phyloP scores from a whole-genome alignment of 2,329 filamentous ascomycete genomes.

The Phyllosticta capitalensis region DNA sequence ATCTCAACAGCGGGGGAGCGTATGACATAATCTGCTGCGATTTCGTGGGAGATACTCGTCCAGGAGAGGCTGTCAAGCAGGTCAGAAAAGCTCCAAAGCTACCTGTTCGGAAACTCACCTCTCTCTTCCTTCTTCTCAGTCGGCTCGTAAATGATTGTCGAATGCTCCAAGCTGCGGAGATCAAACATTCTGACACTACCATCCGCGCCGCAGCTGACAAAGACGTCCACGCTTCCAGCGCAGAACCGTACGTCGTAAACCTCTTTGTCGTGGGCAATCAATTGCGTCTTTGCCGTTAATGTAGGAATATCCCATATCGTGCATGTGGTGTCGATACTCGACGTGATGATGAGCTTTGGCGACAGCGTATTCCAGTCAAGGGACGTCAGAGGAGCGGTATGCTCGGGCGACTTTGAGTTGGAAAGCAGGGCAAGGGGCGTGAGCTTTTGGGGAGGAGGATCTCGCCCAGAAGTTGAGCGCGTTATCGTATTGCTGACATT shows the following conservation, averaged over 20 bases:
- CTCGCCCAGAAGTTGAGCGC: conserved; percentile 52
- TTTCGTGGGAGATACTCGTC: conserved; percentile 59
- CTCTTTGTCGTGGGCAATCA: conserved; percentile 98
- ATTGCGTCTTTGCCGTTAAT: conserved; percentile 90
- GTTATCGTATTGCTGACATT: conserved; percentile 63
- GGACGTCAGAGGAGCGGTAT: conserved; percentile 91
- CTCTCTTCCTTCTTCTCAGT: conserved; percentile 61
- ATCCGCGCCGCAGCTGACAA: conserved; percentile 94
- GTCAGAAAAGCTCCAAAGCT: conserved; percentile 7
- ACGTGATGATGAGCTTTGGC: conserved; percentile 89
- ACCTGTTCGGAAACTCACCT: conserved; percentile 21
- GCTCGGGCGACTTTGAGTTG: conserved; percentile 96
- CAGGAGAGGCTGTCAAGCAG: conserved; percentile 31
- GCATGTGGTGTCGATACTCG: conserved; percentile 96
- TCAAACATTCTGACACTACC: conserved; percentile 99
- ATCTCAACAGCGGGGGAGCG: conserved; percentile 59
- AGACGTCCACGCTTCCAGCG: conserved; percentile 95
- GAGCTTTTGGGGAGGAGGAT: conserved; percentile 62
- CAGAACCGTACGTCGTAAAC: conserved; percentile 98
- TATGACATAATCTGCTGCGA: conserved; percentile 63
- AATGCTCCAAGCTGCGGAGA: conserved; percentile 88
- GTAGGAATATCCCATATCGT: conserved; percentile 99
- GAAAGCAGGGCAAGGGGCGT: conserved; percentile 87
- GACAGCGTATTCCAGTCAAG: conserved; percentile 98
- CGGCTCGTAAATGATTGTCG: conserved; percentile 97